Conservation (phyloP, 257 asterid genomes). For the Nicotiana tabacum region DNA sequence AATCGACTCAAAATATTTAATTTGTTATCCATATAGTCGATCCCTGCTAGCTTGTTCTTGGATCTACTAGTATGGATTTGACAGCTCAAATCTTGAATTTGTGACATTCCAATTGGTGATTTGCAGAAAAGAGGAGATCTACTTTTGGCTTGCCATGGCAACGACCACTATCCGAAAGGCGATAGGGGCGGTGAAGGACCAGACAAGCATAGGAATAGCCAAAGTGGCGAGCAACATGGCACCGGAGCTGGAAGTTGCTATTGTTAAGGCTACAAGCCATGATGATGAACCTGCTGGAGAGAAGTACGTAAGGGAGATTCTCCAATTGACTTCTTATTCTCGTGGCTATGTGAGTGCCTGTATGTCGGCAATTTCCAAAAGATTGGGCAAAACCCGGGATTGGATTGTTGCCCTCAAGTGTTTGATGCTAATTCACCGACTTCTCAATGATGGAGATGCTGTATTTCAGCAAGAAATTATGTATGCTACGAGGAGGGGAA, state of each 20-base stretch:
- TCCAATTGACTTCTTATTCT: slow-evolving; percentile 47
- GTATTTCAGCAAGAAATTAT: slow-evolving; percentile 49
- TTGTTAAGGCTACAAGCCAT: slow-evolving; percentile 65
- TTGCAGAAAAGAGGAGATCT: background rate
- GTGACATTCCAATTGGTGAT: background rate
- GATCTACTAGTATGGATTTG: background rate
- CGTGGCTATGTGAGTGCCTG: slow-evolving; percentile 49
- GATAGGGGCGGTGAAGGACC: slow-evolving; percentile 68
- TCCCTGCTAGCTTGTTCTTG: background rate
- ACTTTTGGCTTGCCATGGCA: slow-evolving; percentile 28
- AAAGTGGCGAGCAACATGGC: slow-evolving; percentile 63
- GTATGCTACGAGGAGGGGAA: slow-evolving; percentile 54
- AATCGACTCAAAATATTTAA: background rate
- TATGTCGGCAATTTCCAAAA: slow-evolving; percentile 35
- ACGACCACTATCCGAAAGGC: slow-evolving; percentile 59
- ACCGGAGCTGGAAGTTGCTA: slow-evolving; percentile 56
- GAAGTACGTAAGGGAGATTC: slow-evolving; percentile 49
- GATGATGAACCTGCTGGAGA: slow-evolving; percentile 65
- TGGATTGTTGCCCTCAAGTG: slow-evolving; percentile 63
- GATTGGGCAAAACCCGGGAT: slow-evolving; percentile 57
- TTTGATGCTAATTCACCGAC: slow-evolving; percentile 49
- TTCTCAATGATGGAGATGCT: slow-evolving; percentile 46
- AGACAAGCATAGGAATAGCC: slow-evolving; percentile 58
- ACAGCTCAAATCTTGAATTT: background rate
- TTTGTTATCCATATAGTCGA: background rate